Evolutionary conservation across 1,139 yeast species (phyloP).

Genomic region (Scheffersomyces quercinus): DNA sequence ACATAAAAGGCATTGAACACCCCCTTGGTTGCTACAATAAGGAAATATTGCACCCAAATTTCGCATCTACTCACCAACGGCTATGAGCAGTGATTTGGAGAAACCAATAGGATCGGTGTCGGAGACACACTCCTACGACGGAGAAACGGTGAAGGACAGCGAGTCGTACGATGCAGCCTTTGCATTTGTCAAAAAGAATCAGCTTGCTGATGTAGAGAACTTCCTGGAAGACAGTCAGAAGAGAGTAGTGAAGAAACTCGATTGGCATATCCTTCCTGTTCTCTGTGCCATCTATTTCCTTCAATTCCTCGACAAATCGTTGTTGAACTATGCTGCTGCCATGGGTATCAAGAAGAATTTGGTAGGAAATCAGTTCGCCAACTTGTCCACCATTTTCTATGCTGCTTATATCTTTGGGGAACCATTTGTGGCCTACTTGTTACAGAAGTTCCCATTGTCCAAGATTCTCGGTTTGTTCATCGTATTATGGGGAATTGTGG

Average conservation of each 20-base stretch:
- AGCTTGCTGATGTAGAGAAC: not conserved
- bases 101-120: not conserved
- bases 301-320: slow-evolving; percentile 46
- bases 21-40: too few relatives aligned
- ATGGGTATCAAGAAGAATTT: slow-evolving; percentile 48
- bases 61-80: not conserved
- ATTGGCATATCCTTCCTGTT: slow-evolving; percentile 30
- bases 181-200: slow-evolving; percentile 4
- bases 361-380: slow-evolving; percentile 39
- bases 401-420: slow-evolving; percentile 51
- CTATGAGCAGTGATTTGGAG: not conserved
- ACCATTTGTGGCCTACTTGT: slow-evolving; percentile 38
- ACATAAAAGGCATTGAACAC: too few relatives aligned
- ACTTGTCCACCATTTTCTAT: slow-evolving; percentile 44
- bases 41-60: too few relatives aligned
- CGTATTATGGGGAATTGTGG: slow-evolving; percentile 43
- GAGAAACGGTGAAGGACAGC: not conserved
- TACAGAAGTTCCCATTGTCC: slow-evolving; percentile 42
- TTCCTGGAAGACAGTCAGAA: not conserved
- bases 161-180: slow-evolving; percentile 10
- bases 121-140: not conserved
- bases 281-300: slow-evolving; percentile 42
- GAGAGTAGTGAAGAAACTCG: slow-evolving; percentile 22
- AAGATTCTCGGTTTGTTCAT: slow-evolving; percentile 39
- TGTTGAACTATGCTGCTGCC: slow-evolving; percentile 49